These are phyloP conservation scores for Hordeum pubiflorum DNA, from an alignment of 202 grass and related monocot genomes.

Conservation along the genomic window DNA sequence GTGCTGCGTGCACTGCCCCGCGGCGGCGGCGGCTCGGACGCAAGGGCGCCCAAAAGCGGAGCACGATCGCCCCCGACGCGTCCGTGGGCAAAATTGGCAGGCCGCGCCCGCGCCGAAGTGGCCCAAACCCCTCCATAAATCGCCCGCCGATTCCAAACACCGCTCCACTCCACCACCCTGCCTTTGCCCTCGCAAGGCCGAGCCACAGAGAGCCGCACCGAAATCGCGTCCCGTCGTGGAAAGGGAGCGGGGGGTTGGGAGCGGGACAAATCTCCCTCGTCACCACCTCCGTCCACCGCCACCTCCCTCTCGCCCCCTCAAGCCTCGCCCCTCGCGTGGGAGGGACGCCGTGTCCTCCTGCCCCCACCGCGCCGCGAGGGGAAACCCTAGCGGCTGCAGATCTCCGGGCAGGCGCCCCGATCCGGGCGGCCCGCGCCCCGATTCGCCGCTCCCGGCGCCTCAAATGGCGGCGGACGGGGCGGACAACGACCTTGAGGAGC, in stretches of 20 bases:
- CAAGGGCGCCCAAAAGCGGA: not conserved
- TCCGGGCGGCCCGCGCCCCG: slow-evolving; percentile 10
- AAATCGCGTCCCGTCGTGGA: slow-evolving; percentile 23
- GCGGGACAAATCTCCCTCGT: slow-evolving; percentile 18
- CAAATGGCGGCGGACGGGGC: slow-evolving; percentile 38
- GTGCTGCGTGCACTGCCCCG: no score
- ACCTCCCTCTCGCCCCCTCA: not conserved
- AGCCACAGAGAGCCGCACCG: slow-evolving; percentile 3
- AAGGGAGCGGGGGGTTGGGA: slow-evolving; percentile 1
- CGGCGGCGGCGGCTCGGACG: slow-evolving; percentile 12
- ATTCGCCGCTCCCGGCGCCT: not conserved
- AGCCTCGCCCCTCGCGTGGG: not conserved
- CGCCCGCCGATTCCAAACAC: slow-evolving; percentile 23
- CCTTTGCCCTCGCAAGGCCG: not conserved
- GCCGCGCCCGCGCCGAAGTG: slow-evolving; percentile 32
- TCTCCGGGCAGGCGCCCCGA: slow-evolving; percentile 35
- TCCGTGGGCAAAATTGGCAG: slow-evolving; percentile 39
- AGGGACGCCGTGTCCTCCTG: not conserved
- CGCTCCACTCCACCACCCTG: not conserved
- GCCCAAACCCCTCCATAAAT: slow-evolving; percentile 29
- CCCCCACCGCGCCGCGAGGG: slow-evolving; percentile 3
- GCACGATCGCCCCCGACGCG: slow-evolving; percentile 13
- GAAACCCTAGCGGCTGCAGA: slow-evolving; percentile 44
- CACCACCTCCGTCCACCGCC: slow-evolving; percentile 18
- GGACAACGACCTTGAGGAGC: slow-evolving; percentile 36